Conservation (phyloP, 129 eudicot genomes). For the Silybum marianum region DNA sequence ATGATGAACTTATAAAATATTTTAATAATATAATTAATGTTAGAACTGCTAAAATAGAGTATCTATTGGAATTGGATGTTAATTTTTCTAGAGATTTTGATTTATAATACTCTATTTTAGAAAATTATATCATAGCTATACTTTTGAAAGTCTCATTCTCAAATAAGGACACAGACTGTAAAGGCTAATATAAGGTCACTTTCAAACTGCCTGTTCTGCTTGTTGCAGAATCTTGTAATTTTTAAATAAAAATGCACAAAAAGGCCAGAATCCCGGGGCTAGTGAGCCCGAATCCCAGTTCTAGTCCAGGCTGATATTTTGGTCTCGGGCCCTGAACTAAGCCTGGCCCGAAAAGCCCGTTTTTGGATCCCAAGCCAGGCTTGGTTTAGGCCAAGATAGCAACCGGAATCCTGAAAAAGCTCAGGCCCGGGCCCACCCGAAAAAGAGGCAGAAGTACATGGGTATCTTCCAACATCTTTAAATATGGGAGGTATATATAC, state of each 20-base stretch:
- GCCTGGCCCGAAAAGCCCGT: not conserved
- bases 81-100: too few species aligned
- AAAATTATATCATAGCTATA: too few species aligned
- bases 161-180: not conserved
- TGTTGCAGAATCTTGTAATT: constrained; percentile 5
- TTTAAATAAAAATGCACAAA: not conserved
- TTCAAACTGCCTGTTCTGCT: not conserved
- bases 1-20: too few species aligned
- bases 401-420: not conserved
- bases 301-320: not conserved
- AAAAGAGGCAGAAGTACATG: not conserved
- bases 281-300: not conserved
- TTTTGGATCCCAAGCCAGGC: not conserved
- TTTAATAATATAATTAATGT: too few species aligned
- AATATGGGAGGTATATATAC: constrained; percentile 46
- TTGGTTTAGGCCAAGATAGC: not conserved
- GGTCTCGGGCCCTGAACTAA: not conserved
- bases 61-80: too few species aligned
- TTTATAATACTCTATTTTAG: too few species aligned
- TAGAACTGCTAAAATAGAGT: too few species aligned
- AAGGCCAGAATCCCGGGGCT: not conserved
- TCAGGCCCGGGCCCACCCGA: not conserved
- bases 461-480: not conserved
- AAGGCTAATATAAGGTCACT: not conserved
- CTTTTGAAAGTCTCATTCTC: not conserved